phyloP scores from a whole-genome alignment of 73 alveolate genomes.

The Breviolum minutum region DNA sequence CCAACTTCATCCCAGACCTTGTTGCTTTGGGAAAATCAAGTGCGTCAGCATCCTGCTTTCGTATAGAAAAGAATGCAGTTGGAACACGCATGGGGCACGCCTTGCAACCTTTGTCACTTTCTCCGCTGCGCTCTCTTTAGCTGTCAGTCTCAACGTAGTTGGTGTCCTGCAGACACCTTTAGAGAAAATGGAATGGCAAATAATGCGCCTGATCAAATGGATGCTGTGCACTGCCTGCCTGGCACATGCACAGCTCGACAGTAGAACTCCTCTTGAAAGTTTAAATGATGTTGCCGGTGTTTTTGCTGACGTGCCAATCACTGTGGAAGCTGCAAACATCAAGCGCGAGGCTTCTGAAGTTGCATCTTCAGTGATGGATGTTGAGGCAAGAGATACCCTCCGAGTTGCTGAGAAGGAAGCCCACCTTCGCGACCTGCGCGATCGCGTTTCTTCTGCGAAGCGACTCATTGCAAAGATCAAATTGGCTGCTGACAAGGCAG shows the following conservation, averaged over 20 bases:
- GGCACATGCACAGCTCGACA: constrained; percentile 7
- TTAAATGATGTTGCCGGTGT: neutral
- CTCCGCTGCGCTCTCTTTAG: neutral
- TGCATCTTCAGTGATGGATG: constrained; percentile 6
- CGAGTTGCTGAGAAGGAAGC: constrained; percentile 35
- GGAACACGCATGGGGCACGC: neutral
- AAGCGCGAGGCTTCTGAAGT: neutral
- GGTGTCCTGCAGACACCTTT: constrained; percentile 2
- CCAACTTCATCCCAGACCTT: neutral
- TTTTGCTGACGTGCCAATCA: neutral
- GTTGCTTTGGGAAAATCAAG: neutral
- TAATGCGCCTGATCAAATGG: neutral
- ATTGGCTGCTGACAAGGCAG: constrained; percentile 40
- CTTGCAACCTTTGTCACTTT: neutral
- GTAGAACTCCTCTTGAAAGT: neutral
- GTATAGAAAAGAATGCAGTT: neutral
- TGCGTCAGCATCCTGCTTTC: neutral
- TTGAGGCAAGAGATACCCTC: constrained; percentile 6
- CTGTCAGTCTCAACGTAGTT: neutral
- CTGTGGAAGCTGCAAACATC: constrained; percentile 21
- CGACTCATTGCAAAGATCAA: constrained; percentile 16
- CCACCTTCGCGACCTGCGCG: neutral
- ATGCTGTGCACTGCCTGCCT: constrained; percentile 15
- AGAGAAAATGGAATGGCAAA: neutral
- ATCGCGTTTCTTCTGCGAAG: constrained; percentile 22